Percentiles rank a stretch among this genome's conserved stretches.
These are phyloP conservation scores for Aspergillus carbonarius DNA, from an alignment of 2,329 filamentous ascomycete species.

Conservation along the genomic window DNA sequence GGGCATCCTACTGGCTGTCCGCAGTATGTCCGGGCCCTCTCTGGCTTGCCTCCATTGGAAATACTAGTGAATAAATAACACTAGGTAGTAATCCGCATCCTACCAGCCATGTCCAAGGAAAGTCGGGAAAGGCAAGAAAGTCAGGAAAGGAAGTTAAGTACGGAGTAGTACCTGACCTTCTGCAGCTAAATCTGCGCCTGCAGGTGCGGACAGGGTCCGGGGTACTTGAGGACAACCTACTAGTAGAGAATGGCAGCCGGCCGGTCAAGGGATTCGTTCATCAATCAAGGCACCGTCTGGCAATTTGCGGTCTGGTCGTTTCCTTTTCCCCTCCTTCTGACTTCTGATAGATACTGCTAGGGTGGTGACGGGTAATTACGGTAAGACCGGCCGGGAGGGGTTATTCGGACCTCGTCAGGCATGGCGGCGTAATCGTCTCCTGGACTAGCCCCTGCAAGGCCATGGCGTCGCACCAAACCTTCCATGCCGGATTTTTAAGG, in stretches of 20 bases:
- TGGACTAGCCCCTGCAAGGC: not conserved
- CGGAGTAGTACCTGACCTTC: slow-evolving; percentile 7
- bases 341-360: not conserved
- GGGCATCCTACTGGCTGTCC: too few relatives aligned
- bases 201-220: slow-evolving; percentile 21
- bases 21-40: too few relatives aligned
- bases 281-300: not conserved
- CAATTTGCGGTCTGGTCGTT: not conserved
- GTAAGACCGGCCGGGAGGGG: not conserved
- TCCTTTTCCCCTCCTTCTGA: not conserved
- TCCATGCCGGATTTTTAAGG: not conserved
- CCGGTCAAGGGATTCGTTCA: not conserved
- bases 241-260: not conserved
- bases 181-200: slow-evolving; percentile 18
- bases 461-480: too few relatives aligned
- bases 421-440: not conserved
- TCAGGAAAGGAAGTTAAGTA: not conserved
- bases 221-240: slow-evolving; percentile 6
- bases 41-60: too few relatives aligned
- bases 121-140: not conserved
- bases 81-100: too few relatives aligned
- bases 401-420: not conserved
- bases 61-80: too few relatives aligned
- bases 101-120: too few relatives aligned
- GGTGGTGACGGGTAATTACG: not conserved